These are phyloP conservation scores for Fraxinus albicans DNA, from an alignment of 305 asterid genomes.

Conservation along the genomic window DNA sequence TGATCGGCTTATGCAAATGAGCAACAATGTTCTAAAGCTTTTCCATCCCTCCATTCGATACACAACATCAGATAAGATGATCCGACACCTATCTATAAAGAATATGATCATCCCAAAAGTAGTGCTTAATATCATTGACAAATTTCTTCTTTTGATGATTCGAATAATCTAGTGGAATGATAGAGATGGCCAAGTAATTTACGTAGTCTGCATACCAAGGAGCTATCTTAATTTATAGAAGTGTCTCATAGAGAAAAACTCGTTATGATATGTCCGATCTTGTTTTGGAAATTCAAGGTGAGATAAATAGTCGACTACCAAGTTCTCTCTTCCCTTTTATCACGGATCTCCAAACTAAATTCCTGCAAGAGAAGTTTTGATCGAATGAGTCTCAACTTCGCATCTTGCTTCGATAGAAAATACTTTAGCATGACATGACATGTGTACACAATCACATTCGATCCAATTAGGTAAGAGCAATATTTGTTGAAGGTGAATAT, in stretches of 20 bases:
- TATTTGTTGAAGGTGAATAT: not conserved
- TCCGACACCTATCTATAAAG: not conserved
- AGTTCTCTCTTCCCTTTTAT: not conserved
- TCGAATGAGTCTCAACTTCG: not conserved
- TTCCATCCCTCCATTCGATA: not conserved
- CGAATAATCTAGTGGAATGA: not conserved
- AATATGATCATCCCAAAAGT: not conserved
- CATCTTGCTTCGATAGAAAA: not conserved
- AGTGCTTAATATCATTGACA: not conserved
- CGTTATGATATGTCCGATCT: not conserved
- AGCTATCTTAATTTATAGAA: not conserved
- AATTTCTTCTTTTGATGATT: too few species aligned
- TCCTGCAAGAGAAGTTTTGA: not conserved
- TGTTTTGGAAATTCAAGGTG: not conserved
- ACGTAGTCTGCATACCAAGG: not conserved
- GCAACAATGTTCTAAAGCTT: not conserved
- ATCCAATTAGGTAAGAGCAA: not conserved
- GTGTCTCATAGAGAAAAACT: not conserved
- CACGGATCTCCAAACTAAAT: not conserved
- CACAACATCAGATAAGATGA: not conserved
- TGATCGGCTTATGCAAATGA: not conserved
- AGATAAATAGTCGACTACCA: not conserved
- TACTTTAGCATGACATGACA: not conserved
- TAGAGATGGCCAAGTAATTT: not conserved
- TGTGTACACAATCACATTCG: not conserved